These are phyloP conservation scores for Parasitella parasitica DNA, from an alignment of 371 early-diverging fungal species.

Conservation along the genomic window DNA sequence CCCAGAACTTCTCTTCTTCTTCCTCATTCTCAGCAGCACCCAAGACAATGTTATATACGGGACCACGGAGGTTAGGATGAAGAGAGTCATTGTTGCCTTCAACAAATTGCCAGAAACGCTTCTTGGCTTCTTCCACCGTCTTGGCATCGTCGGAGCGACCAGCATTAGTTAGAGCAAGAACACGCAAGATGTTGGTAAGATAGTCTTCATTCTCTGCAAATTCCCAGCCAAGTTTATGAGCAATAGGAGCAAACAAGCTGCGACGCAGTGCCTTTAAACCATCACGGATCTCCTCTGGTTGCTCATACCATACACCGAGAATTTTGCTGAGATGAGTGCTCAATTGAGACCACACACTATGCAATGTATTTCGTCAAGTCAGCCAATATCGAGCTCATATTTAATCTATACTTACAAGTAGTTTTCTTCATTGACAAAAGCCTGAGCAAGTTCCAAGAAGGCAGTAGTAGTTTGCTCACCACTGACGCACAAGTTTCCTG, in stretches of 20 bases:
- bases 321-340: slow-evolving; percentile 53
- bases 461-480: slow-evolving; percentile 58
- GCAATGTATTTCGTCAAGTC: too few relatives aligned
- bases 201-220: slow-evolving; percentile 49
- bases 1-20: slow-evolving; percentile 64
- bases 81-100: slow-evolving; percentile 54
- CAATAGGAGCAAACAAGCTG: slow-evolving; percentile 56
- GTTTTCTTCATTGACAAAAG: slow-evolving; percentile 48
- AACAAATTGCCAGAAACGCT: slow-evolving; percentile 45
- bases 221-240: slow-evolving; percentile 65
- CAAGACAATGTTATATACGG: slow-evolving; percentile 78
- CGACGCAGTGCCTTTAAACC: slow-evolving; percentile 54
- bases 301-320: slow-evolving; percentile 50
- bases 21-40: slow-evolving; percentile 62
- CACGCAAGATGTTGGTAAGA: slow-evolving; percentile 47
- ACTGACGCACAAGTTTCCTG: slow-evolving; percentile 57
- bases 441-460: slow-evolving; percentile 53
- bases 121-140: slow-evolving; percentile 43
- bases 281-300: slow-evolving; percentile 45
- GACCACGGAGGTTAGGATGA: slow-evolving; percentile 83
- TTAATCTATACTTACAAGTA: slow-evolving; percentile 43
- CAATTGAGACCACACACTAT: slow-evolving; percentile 52
- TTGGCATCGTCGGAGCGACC: slow-evolving; percentile 39
- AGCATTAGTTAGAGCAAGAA: slow-evolving; percentile 44
- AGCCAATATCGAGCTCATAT: neutral